Evolutionary conservation across 306 rosid genomes (phyloP), one percentile per base, ranked within the genome.

Genomic region (Rosa rugosa): DNA sequence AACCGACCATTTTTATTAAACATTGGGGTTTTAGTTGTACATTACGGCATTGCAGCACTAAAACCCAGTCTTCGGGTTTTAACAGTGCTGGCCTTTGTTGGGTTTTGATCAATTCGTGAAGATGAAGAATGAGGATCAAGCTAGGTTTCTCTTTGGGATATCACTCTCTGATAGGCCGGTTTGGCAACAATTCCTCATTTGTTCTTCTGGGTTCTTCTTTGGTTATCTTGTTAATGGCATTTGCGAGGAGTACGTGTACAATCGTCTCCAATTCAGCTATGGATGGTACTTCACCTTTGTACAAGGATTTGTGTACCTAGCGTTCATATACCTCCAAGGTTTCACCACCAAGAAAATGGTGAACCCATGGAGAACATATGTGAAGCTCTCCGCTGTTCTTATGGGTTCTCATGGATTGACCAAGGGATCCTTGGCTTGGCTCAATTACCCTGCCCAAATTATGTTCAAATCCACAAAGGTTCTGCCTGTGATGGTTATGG

Each of bases 381-480:
- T 87, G 68, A 89, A 87, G 79, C 91, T 89, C 75, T 87, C 93
- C 3, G 93, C 86, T 13, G 93, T 89, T 80, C 87, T 89, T 44
- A 89, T 87, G 91, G 91, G 87, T 20, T 89, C 93, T 42, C 93
- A 89, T 73, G 91, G 93, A 68, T 83, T 89, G 81, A 89, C 93
- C 18, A 87, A 87, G 69, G 93, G 93, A 5, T 87, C 91, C n/a
- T 77, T 89, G 83, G 90, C 93, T 65, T 89, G 88, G 80, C 86
- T 89, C 44, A 87, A 89, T 42, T 87, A 89, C 57, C 93, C 93
- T 17, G 93, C 93, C 3, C 91, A 89, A 77, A 89, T 89, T 70
- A 89, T 89, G 93, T 89, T 89, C 85, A 86, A 89, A 86, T 89
- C 91, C 67, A 87, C 91, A n/a, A 89, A 85, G 87, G 91, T 90